phyloP scores from a whole-genome alignment of 2,329 filamentous ascomycete species.

The Drechslerella coelobrocha region DNA sequence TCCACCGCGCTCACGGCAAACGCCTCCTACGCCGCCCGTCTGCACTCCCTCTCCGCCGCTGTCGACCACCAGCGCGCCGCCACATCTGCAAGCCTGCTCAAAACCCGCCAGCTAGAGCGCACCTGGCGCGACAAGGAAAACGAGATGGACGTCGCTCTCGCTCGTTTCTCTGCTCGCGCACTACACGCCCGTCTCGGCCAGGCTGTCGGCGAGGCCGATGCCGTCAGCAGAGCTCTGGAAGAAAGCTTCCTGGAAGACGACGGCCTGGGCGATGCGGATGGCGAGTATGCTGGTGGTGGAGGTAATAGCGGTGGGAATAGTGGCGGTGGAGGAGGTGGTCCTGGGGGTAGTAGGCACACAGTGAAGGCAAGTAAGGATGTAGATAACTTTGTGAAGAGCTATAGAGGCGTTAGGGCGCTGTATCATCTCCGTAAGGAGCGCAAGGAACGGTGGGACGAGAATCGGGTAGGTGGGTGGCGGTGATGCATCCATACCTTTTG shows the following conservation, averaged over 20 bases:
- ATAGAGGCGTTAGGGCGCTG: conserved; percentile 78
- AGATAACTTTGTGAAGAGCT: conserved; percentile 80
- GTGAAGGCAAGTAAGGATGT: conserved; percentile 80
- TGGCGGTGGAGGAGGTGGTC: conserved; percentile 54
- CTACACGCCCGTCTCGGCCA: conserved; percentile 82
- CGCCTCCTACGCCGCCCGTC: conserved; percentile 70
- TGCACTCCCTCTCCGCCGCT: conserved; percentile 62
- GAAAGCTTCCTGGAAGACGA: conserved; percentile 84
- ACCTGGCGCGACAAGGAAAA: conserved; percentile 88
- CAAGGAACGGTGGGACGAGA: conserved; percentile 94
- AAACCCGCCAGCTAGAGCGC: conserved; percentile 85
- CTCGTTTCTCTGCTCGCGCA: conserved; percentile 82
- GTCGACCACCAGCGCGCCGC: conserved; percentile 68
- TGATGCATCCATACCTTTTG: conserved; percentile 5
- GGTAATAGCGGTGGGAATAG: neutral
- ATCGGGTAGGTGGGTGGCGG: conserved; percentile 91
- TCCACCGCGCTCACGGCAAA: conserved; percentile 73
- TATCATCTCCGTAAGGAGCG: conserved; percentile 83
- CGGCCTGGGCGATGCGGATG: conserved; percentile 56
- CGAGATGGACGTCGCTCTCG: conserved; percentile 84
- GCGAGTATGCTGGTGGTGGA: conserved; percentile 44
- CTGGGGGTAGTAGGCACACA: conserved; percentile 57
- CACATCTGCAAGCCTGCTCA: conserved; percentile 80
- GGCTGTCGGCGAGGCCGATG: conserved; percentile 81
- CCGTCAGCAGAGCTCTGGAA: conserved; percentile 79